Conservation (phyloP, 768 basidiomycete species). For the Cantharellus anzutake region DNA sequence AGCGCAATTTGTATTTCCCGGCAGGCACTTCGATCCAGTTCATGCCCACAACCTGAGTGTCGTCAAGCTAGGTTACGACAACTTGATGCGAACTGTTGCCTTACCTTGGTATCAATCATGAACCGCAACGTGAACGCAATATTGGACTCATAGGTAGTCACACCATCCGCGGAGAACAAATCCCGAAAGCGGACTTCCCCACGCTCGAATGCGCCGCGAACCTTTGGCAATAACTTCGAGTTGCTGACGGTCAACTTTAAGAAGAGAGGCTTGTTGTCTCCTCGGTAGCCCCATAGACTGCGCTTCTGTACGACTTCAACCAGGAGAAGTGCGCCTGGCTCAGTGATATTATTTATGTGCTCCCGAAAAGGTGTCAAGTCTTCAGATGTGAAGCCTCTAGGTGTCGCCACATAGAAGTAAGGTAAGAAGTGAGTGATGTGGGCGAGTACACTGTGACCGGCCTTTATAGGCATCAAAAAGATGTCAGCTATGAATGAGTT, state of each 20-base stretch:
- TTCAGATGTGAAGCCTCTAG: slow-evolving; percentile 55
- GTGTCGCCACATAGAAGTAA: slow-evolving; percentile 83
- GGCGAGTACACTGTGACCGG: slow-evolving; percentile 76
- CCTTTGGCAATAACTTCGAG: slow-evolving; percentile 61
- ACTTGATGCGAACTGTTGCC: slow-evolving; percentile 3
- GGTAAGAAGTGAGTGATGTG: slow-evolving; percentile 70
- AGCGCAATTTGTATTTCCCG: slow-evolving; percentile 55
- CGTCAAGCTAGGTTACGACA: neutral
- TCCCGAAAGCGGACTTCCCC: slow-evolving; percentile 50
- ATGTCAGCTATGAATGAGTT: neutral
- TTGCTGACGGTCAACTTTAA: slow-evolving; percentile 66
- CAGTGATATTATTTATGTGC: slow-evolving; percentile 39
- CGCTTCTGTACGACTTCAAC: slow-evolving; percentile 45
- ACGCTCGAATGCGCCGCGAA: slow-evolving; percentile 64
- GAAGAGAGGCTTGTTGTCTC: slow-evolving; percentile 63
- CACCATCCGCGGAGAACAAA: slow-evolving; percentile 27
- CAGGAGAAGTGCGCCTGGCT: slow-evolving; percentile 24
- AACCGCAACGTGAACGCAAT: slow-evolving; percentile 80
- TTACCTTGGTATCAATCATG: slow-evolving; percentile 93
- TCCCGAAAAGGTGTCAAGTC: slow-evolving; percentile 47
- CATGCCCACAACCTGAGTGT: slow-evolving; percentile 77
- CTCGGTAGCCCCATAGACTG: slow-evolving; percentile 74
- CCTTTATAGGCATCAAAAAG: slow-evolving; percentile 21
- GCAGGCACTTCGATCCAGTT: slow-evolving; percentile 94
- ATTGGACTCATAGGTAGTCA: slow-evolving; percentile 83